A percentile compares a stretch with the other conserved stretches of the same genome.
phyloP scores from a whole-genome alignment of 306 rosid genomes.

The Cicer bijugum region DNA sequence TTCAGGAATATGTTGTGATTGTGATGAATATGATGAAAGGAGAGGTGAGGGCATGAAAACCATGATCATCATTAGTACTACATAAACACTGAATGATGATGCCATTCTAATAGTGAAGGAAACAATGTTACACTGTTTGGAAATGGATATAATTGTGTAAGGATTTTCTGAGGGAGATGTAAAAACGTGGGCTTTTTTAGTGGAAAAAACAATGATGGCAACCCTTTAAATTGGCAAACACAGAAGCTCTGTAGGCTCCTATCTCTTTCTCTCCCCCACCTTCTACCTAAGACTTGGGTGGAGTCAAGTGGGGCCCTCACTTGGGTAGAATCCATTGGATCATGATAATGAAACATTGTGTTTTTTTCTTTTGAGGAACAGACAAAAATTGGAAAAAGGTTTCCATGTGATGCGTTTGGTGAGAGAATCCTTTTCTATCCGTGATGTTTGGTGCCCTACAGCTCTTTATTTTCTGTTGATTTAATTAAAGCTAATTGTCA shows the following conservation, averaged over 20 bases:
- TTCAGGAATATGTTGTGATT: constrained; percentile 45
- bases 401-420: constrained; percentile 57
- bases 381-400: constrained; percentile 58
- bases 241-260: constrained; percentile 42
- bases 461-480: constrained; percentile 52
- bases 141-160: constrained; percentile 35
- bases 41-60: constrained; percentile 57
- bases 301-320: constrained; percentile 46
- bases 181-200: constrained; percentile 41
- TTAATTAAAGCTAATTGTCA: constrained; percentile 36
- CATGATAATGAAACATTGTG: constrained; percentile 51
- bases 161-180: constrained; percentile 39
- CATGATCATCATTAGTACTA: constrained; percentile 50
- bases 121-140: constrained; percentile 40
- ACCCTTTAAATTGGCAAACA: constrained; percentile 46
- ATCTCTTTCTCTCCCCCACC: background rate
- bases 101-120: constrained; percentile 64
- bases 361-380: constrained; percentile 50
- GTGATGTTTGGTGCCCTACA: constrained; percentile 58
- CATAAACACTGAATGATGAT: constrained; percentile 58
- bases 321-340: constrained; percentile 53
- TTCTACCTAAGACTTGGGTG: constrained; percentile 45
- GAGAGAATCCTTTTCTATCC: constrained; percentile 48
- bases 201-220: constrained; percentile 59
- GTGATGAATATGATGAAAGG: constrained; percentile 52